phyloP scores from a whole-genome alignment of 2,329 filamentous ascomycete genomes.

The Zymoseptoria pseudotritici region DNA sequence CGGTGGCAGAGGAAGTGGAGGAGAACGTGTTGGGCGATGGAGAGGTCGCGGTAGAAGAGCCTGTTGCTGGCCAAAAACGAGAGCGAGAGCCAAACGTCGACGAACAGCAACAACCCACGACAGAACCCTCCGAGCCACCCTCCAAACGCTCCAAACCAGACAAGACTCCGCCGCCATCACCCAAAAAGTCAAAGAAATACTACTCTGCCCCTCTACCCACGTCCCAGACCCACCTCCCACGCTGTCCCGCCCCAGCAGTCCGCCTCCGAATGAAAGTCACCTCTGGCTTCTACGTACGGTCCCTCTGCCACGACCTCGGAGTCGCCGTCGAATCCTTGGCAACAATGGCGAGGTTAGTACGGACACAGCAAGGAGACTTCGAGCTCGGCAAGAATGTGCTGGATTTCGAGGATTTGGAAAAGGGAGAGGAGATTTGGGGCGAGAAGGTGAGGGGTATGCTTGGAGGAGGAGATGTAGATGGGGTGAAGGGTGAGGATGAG shows the following conservation, averaged over 20 bases:
- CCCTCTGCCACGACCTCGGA: slow-evolving; percentile 85
- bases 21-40: slow-evolving; percentile 52
- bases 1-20: slow-evolving; percentile 66
- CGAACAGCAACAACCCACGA: slow-evolving; percentile 2
- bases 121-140: slow-evolving; percentile 10
- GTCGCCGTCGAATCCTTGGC: slow-evolving; percentile 71
- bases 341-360: slow-evolving; percentile 76
- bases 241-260: slow-evolving; percentile 58
- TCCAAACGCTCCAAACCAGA: slow-evolving; percentile 35
- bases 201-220: not conserved
- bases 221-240: not conserved
- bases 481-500: not conserved
- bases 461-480: slow-evolving; percentile 25
- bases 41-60: slow-evolving; percentile 11
- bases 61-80: slow-evolving; percentile 20
- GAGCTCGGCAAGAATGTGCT: slow-evolving; percentile 66
- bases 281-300: slow-evolving; percentile 94
- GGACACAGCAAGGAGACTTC: slow-evolving; percentile 76
- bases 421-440: slow-evolving; percentile 75
- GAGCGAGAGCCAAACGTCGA: slow-evolving; percentile 24
- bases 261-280: slow-evolving; percentile 86
- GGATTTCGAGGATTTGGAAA: slow-evolving; percentile 67
- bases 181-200: not conserved
- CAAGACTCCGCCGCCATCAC: slow-evolving; percentile 1
- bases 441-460: slow-evolving; percentile 59